These are phyloP conservation scores for Fusarium chaquense DNA, from an alignment of 2,329 filamentous ascomycete species.

Conservation along the genomic window DNA sequence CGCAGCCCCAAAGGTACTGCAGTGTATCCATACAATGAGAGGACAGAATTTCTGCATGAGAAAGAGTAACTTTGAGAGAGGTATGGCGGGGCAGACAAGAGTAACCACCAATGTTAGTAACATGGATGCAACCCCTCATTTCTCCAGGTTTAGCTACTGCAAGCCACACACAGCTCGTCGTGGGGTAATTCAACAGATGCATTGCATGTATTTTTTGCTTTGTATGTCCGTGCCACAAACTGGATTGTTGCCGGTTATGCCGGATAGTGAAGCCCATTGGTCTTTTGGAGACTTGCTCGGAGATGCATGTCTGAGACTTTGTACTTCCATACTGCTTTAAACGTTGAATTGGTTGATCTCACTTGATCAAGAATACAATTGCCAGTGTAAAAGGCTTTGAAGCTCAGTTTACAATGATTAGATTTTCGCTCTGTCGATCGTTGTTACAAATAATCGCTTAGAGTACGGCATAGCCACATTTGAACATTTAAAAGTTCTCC, in stretches of 20 bases:
- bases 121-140: conserved; percentile 44
- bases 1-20: conserved; percentile 5
- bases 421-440: neutral
- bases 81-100: conserved; percentile 19
- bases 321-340: neutral
- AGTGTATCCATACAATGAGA: neutral
- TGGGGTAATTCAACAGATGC: conserved; percentile 26
- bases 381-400: neutral
- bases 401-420: neutral
- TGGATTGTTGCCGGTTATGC: conserved; percentile 9
- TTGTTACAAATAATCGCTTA: neutral
- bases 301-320: conserved; percentile 4
- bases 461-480: neutral
- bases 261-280: neutral
- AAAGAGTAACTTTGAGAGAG: neutral
- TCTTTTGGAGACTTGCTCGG: neutral
- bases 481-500: conserved; percentile 60
- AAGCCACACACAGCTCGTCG: conserved; percentile 40
- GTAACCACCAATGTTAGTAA: conserved; percentile 23
- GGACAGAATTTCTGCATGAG: neutral
- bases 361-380: neutral
- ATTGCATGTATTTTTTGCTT: neutral
- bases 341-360: neutral
- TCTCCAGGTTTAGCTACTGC: conserved; percentile 46
- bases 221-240: conserved; percentile 9